Conservation (phyloP, 805 yeast species). For the Metschnikowia shivogae region DNA sequence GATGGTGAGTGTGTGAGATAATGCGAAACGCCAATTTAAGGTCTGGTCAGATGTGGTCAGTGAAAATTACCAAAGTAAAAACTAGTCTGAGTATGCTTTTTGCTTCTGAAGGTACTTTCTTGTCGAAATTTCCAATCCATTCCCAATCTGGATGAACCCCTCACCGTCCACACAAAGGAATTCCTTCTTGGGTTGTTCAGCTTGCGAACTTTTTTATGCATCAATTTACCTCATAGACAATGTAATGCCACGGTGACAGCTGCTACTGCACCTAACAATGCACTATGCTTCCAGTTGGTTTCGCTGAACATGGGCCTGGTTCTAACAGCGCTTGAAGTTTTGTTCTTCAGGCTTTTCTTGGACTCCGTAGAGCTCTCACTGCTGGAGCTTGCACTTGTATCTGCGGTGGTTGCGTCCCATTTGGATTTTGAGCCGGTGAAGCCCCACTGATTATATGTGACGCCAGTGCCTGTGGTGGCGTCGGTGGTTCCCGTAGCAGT, state of each 20-base stretch:
- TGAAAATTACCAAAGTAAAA: too few relatives aligned
- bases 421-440: slow-evolving; percentile 37
- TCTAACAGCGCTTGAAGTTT: slow-evolving; percentile 3
- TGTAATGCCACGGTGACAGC: slow-evolving; percentile 12
- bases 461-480: slow-evolving; percentile 5
- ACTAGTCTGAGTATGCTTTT: too few relatives aligned
- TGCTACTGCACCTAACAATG: slow-evolving; percentile 7
- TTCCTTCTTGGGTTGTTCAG: too few relatives aligned
- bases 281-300: slow-evolving; percentile 10
- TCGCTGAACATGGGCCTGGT: background rate
- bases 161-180: too few relatives aligned
- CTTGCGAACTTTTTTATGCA: too few relatives aligned
- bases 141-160: too few relatives aligned
- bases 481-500: slow-evolving; percentile 7
- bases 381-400: background rate
- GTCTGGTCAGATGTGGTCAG: too few relatives aligned
- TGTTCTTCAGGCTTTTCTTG: slow-evolving; percentile 1
- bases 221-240: slow-evolving; percentile 3
- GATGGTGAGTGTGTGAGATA: too few relatives aligned
- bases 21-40: too few relatives aligned
- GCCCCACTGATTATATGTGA: slow-evolving; percentile 39
- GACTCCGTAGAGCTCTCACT: slow-evolving; percentile 8
- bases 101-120: too few relatives aligned
- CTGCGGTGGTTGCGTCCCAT: slow-evolving; percentile 25
- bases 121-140: too few relatives aligned